phyloP scores from a whole-genome alignment of 345 rosid genomes.

The Lenwebbia sp. region DNA sequence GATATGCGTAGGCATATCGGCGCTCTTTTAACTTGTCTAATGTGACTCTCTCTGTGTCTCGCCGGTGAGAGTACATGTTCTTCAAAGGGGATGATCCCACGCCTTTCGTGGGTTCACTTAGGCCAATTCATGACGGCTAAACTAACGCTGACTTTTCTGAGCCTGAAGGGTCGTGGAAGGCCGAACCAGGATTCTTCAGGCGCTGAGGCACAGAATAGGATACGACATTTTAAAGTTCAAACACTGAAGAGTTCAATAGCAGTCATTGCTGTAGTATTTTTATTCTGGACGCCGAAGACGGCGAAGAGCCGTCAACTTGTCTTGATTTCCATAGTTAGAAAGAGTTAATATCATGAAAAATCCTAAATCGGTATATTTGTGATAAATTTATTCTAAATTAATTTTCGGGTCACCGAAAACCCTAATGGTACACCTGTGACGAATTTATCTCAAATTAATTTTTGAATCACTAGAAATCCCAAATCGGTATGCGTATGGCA shows the following conservation, averaged over 20 bases:
- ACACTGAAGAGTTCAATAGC: not conserved
- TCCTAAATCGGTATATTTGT: no score
- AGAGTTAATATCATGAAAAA: no score
- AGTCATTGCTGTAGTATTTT: not conserved
- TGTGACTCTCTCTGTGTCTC: not conserved
- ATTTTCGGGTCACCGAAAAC: no score
- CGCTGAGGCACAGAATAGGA: not conserved
- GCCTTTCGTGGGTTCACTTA: not conserved
- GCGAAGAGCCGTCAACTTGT: not conserved
- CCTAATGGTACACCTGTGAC: no score
- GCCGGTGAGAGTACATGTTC: not conserved
- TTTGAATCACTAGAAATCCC: no score
- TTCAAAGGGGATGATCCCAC: not conserved
- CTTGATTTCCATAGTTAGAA: not conserved
- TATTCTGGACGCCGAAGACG: rapidly evolving
- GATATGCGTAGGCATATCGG: not conserved
- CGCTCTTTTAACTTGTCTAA: not conserved
- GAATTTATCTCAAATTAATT: no score
- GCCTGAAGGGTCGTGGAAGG: not conserved
- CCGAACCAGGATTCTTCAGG: not conserved
- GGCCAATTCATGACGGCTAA: not conserved
- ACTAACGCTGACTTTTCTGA: not conserved
- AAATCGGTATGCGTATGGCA: no score
- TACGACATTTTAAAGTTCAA: not conserved
- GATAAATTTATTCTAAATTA: no score